Percentiles rank a stretch among this genome's conserved stretches.
Evolutionary conservation across 352 stramenopile species (phyloP).

Genomic region (Globisporangium yorkense): DNA sequence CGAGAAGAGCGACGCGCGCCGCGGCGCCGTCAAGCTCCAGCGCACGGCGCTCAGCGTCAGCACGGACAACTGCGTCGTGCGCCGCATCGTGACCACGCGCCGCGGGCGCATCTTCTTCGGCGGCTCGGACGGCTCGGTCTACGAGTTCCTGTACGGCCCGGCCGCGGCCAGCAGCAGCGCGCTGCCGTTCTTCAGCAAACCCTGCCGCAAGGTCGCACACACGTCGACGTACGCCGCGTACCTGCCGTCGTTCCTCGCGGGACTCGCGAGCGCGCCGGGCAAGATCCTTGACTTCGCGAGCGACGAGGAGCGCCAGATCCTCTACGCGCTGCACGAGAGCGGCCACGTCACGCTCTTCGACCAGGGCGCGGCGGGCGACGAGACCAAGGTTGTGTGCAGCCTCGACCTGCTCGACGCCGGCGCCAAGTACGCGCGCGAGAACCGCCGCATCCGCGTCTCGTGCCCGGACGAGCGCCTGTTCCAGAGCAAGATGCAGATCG

Average conservation of each 20-base stretch:
- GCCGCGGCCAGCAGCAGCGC: constrained; percentile 27
- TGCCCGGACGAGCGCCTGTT: constrained; percentile 82
- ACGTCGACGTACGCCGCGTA: constrained; percentile 82
- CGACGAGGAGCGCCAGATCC: constrained; percentile 83
- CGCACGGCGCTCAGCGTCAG: constrained; percentile 89
- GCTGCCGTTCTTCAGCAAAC: constrained; percentile 41
- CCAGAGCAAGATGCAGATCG: constrained; percentile 58
- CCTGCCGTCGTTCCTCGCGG: constrained; percentile 68
- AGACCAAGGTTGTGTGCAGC: constrained; percentile 55
- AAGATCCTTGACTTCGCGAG: constrained; percentile 86
- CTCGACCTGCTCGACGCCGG: constrained; percentile 67
- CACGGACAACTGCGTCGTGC: constrained; percentile 92
- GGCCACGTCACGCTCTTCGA: constrained; percentile 76
- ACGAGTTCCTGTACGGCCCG: constrained; percentile 87
- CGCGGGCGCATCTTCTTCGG: constrained; percentile 95
- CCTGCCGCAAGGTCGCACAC: constrained; percentile 91
- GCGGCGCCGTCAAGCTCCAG: constrained; percentile 41
- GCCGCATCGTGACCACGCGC: constrained; percentile 82
- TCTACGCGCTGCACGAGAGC: constrained; percentile 91
- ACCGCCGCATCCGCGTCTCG: constrained; percentile 74
- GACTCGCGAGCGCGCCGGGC: constrained; percentile 66
- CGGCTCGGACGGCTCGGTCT: constrained; percentile 93
- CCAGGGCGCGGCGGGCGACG: constrained; percentile 39
- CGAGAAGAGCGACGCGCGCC: constrained; percentile 35
- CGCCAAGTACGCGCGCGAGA: constrained; percentile 77